phyloP scores from a whole-genome alignment of 495 filamentous ascomycete genomes.

The Trichoderma virens region DNA sequence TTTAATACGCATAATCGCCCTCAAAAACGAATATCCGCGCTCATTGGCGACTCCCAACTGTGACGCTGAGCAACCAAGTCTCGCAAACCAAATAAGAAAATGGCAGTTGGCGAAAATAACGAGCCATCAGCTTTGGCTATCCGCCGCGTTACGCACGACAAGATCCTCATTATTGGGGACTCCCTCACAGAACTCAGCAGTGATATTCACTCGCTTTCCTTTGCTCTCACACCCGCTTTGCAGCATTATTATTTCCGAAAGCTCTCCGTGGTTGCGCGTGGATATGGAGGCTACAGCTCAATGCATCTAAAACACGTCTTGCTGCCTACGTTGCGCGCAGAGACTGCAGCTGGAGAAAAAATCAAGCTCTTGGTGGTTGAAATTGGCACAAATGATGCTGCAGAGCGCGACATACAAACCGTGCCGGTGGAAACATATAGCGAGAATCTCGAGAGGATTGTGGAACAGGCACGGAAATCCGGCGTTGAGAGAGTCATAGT shows the following conservation, averaged over 20 bases:
- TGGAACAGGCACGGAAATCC: background rate
- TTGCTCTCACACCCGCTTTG: background rate
- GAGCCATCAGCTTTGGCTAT: background rate
- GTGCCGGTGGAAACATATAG: background rate
- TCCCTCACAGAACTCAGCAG: slow-evolving; percentile 1
- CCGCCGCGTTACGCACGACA: background rate
- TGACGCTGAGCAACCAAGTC: no score
- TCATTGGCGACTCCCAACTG: no score
- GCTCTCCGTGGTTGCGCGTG: background rate
- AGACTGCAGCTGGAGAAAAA: background rate
- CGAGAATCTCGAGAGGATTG: background rate
- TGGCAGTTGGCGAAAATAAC: background rate
- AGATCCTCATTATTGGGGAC: background rate
- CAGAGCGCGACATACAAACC: background rate
- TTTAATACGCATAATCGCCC: background rate
- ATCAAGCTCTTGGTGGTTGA: background rate
- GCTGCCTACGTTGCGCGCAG: background rate
- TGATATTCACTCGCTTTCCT: background rate
- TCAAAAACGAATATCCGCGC: no score
- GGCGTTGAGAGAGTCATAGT: background rate
- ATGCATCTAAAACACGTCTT: slow-evolving; percentile 1
- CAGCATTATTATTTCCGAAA: slow-evolving; percentile 5
- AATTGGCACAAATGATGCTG: background rate
- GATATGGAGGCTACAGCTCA: slow-evolving; percentile 7
- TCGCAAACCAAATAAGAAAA: no score